phyloP scores from a whole-genome alignment of 1,284 basidiomycete genomes.

The Fomitopsis betulina region DNA sequence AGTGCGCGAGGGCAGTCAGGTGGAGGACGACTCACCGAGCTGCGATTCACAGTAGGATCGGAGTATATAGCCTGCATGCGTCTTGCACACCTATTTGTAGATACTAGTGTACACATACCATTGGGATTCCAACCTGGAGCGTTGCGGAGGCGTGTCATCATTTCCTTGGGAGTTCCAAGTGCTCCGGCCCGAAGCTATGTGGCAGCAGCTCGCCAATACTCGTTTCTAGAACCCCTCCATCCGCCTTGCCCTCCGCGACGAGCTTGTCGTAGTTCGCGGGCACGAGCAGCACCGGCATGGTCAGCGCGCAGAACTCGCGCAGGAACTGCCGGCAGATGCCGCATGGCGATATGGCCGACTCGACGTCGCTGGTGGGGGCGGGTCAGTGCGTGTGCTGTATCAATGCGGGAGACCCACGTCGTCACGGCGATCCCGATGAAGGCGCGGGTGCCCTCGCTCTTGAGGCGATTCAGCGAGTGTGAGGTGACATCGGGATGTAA shows the following conservation, averaged over 20 bases:
- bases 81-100: not conserved
- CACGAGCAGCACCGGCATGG: constrained; percentile 78
- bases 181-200: constrained; percentile 85
- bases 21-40: not conserved
- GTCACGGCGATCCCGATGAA: constrained; percentile 75
- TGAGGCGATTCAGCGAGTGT: constrained; percentile 4
- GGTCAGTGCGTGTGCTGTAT: not conserved
- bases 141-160: not conserved
- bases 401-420: constrained; percentile 38
- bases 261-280: constrained; percentile 56
- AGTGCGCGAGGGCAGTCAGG: not conserved
- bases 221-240: constrained; percentile 52
- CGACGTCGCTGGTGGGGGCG: constrained; percentile 48
- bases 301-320: constrained; percentile 79
- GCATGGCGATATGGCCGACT: constrained; percentile 71
- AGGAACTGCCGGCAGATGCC: constrained; percentile 91
- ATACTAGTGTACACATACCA: not conserved
- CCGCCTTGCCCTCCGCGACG: constrained; percentile 33
- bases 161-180: constrained; percentile 49
- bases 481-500: not conserved
- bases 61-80: not conserved
- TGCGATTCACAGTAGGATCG: not conserved
- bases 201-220: constrained; percentile 79
- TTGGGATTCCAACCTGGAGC: not conserved
- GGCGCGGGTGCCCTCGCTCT: constrained; percentile 72